Base-by-base conservation (phyloP, 768 basidiomycete genomes). In the Termitomyces eurrhizus region DNA sequence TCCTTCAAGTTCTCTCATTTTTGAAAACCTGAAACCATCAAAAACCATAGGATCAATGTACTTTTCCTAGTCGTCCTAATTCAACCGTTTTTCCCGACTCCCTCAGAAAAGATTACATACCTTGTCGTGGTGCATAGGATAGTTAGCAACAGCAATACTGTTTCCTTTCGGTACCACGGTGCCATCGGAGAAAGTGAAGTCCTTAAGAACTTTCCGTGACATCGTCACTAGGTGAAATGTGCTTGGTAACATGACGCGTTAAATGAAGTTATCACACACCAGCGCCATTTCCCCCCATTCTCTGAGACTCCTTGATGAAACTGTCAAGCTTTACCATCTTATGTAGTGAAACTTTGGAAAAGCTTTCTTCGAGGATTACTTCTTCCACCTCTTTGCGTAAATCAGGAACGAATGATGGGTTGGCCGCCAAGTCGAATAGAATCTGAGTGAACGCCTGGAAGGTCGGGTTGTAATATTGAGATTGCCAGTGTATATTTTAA, bases 111-210 rank as follows among this genome's bases (percentile, higher is more conserved):
- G 9, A 1, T 33, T 7, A 56, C 58, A 12, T 57, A 69, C 68
- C 60, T 69, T 66, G 37, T 70, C 67, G 14, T 64, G 62, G 35
- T 81, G 79, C 41, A 70, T 70, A 3, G 70, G 66, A 14, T 58
- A 59, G 14, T 65, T 42, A 0, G 77, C 66, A 2, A 73, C 65
- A 9, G 68, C 64, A 8, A 81, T 59, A 33, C 72, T 65, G 7
- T 71, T 69, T 4, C 78, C 79, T 24, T 66, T 63, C 0, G 78
- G 78, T 29, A 81, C 62, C 29, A 63, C 65, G 1, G 74, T 76
- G 6, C 79, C 80, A 64, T 82, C 74, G 3, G 77, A 78, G 56
- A 83, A 75, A 1, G 73, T 76, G 65, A 75, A 76, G 45, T 78
- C 75, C 55, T 74, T 68, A 26, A 74, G 51, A 2, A 71, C 72